phyloP scores from a whole-genome alignment of 2,329 filamentous ascomycete genomes.

The Sarocladium brachiariae region DNA sequence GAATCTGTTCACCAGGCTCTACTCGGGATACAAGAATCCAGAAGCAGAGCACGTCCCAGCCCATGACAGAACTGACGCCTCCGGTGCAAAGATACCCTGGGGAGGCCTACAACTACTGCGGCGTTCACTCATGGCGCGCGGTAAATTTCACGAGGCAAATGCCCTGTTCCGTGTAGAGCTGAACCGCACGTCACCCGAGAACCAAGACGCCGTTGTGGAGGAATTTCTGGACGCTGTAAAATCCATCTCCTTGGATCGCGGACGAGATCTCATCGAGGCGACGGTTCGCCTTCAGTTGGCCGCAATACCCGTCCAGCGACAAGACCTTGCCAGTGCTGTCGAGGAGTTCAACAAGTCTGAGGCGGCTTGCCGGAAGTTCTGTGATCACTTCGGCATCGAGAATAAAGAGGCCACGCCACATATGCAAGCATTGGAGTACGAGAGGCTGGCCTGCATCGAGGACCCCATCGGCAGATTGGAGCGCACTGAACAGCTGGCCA shows the following conservation, averaged over 20 bases:
- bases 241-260: not conserved
- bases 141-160: not conserved
- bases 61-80: not conserved
- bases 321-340: not conserved
- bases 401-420: not conserved
- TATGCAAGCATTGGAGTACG: not conserved
- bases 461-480: slow-evolving; percentile 1
- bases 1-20: not conserved
- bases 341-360: not conserved
- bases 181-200: not conserved
- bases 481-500: not conserved
- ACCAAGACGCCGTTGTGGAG: not conserved
- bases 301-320: not conserved
- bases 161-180: not conserved
- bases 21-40: not conserved
- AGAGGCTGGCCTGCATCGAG: not conserved
- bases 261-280: not conserved
- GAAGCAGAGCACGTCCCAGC: not conserved
- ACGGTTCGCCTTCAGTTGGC: not conserved
- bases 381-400: not conserved
- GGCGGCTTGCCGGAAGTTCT: not conserved
- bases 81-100: not conserved
- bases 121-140: not conserved
- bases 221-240: not conserved
- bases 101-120: not conserved